Conservation (phyloP, 495 filamentous ascomycete species). For the Aspergillus sclerotiicarbonarius region DNA sequence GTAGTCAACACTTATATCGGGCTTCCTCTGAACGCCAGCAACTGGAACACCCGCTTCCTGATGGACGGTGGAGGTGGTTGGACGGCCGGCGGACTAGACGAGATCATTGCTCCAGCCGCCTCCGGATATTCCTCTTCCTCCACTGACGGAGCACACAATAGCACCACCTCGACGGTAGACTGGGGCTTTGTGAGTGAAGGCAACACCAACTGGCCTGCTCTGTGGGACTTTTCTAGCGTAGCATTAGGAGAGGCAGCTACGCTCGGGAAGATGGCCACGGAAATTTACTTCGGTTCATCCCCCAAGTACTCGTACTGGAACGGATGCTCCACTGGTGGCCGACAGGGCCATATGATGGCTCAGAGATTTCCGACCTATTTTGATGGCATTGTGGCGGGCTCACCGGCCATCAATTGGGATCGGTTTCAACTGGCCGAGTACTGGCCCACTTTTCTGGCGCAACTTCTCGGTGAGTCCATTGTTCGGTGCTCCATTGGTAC, state of each 20-base stretch:
- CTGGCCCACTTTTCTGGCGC: slow-evolving; percentile 22
- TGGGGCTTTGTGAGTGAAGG: slow-evolving; percentile 40
- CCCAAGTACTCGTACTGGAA: slow-evolving; percentile 42
- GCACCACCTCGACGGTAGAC: neutral
- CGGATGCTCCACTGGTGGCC: slow-evolving; percentile 49
- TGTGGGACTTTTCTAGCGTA: slow-evolving; percentile 43
- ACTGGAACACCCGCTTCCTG: neutral
- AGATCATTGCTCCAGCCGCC: neutral
- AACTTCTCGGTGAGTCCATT: slow-evolving; percentile 23
- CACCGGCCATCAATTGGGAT: slow-evolving; percentile 42
- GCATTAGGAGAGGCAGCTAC: slow-evolving; percentile 29
- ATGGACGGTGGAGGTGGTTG: neutral
- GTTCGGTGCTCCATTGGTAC: no score
- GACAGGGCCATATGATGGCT: slow-evolving; percentile 43
- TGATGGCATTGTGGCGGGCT: slow-evolving; percentile 62
- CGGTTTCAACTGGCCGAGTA: slow-evolving; percentile 25
- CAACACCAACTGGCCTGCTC: slow-evolving; percentile 35
- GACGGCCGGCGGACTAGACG: neutral
- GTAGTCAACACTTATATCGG: neutral
- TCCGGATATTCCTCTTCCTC: neutral
- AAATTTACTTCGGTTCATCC: slow-evolving; percentile 15
- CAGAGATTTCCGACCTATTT: slow-evolving; percentile 44
- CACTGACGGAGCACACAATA: neutral
- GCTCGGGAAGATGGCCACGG: slow-evolving; percentile 15
- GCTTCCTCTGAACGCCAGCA: neutral